These are phyloP conservation scores for Aphanoascus verrucosus DNA, from an alignment of 2,329 filamentous ascomycete species.

Conservation along the genomic window DNA sequence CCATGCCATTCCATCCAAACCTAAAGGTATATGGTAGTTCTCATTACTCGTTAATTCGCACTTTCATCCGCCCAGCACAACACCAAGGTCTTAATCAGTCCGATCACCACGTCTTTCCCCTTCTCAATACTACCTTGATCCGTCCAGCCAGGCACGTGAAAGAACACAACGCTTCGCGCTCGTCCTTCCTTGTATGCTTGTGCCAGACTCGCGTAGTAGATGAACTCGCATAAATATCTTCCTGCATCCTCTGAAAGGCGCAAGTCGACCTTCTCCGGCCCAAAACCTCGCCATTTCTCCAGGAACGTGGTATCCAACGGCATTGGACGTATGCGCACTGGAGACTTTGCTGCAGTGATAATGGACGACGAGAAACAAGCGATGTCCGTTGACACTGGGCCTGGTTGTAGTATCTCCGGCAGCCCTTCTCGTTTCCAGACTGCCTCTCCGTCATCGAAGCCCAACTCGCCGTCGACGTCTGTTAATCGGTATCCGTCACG, in stretches of 20 bases:
- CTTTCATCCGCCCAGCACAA: conserved; percentile 30
- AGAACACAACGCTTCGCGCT: conserved; percentile 49
- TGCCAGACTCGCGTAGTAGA: conserved; percentile 59
- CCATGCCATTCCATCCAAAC: neutral
- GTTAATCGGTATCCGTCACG: conserved; percentile 59
- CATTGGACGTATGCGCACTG: conserved; percentile 17
- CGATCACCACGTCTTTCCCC: conserved; percentile 33
- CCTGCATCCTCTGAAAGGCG: conserved; percentile 60
- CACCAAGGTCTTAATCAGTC: conserved; percentile 35
- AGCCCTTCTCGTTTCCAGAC: conserved; percentile 41
- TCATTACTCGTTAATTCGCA: neutral
- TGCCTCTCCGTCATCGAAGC: conserved; percentile 35
- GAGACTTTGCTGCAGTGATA: neutral
- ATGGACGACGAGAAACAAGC: neutral
- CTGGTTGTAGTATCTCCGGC: conserved; percentile 45
- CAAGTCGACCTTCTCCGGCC: conserved; percentile 28
- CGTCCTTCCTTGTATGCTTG: conserved; percentile 24
- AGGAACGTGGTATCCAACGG: conserved; percentile 29
- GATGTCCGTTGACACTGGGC: conserved; percentile 20
- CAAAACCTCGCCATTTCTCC: conserved; percentile 26
- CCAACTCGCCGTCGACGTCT: conserved; percentile 54
- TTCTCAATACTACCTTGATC: conserved; percentile 38
- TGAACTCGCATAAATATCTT: conserved; percentile 67
- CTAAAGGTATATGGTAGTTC: neutral
- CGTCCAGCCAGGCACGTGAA: conserved; percentile 58